A percentile compares a stretch with the other conserved stretches of the same genome.
Conservation (phyloP, 2,329 filamentous ascomycete genomes). For the Alternaria incomplexa region DNA sequence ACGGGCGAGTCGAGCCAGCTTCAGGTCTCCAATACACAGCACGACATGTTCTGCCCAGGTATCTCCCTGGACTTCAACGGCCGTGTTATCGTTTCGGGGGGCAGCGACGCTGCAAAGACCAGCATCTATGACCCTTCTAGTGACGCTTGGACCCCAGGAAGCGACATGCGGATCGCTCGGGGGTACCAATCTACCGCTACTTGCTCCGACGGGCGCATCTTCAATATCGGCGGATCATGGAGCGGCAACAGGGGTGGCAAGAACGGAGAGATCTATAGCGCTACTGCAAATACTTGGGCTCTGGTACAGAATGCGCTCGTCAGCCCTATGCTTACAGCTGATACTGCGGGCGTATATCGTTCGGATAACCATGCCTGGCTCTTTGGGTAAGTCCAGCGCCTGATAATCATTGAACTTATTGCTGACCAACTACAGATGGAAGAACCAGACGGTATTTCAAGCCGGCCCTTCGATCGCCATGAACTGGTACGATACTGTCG, state of each 20-base stretch:
- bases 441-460: conserved; percentile 58
- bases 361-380: conserved; percentile 63
- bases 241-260: conserved; percentile 59
- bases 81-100: conserved; percentile 61
- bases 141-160: conserved; percentile 56
- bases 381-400: conserved; percentile 40
- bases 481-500: conserved; percentile 62
- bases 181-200: conserved; percentile 64
- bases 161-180: conserved; percentile 62
- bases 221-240: conserved; percentile 65
- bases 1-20: conserved; percentile 28
- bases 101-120: conserved; percentile 56
- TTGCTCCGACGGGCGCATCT: conserved; percentile 61
- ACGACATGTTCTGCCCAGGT: conserved; percentile 66
- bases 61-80: conserved; percentile 58
- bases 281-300: conserved; percentile 56
- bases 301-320: conserved; percentile 53
- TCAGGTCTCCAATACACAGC: conserved; percentile 51
- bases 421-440: conserved; percentile 45
- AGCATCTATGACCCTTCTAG: conserved; percentile 51
- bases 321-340: conserved; percentile 59
- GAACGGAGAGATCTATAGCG: conserved; percentile 59
- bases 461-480: conserved; percentile 61
- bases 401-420: not conserved
- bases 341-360: conserved; percentile 53